Base-by-base conservation (phyloP, 768 basidiomycete species). In the Mycena rebaudengoi region DNA sequence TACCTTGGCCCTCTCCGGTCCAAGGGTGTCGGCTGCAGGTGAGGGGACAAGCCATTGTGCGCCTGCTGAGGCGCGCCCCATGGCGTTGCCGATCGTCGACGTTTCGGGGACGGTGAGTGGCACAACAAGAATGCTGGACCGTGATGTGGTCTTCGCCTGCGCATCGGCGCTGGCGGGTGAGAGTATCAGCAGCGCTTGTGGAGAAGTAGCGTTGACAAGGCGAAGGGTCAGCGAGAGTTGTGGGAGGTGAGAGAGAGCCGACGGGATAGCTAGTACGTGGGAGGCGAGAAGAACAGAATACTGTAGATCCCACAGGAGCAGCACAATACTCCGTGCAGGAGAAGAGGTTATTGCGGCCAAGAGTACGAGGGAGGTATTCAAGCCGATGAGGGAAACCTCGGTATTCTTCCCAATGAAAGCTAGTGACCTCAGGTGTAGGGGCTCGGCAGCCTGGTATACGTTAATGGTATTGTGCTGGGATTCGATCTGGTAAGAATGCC, bases 261-360 rank as follows among this genome's bases (percentile, higher is more conserved):
- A 75, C 0, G 90, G 87, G 14, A 87, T 71, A 1, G 87, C 73
- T 40, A 90, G 75, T 8, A 75, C 71, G 37, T 88, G 82, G 6
- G 82, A 80, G 2, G 87, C 78, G n/a, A 91, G 79, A 23, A 91
- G 75, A 32, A 90, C 85, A 18, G 86, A 85, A 65, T 88, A 91
- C 62, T 87, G 87, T 21, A 91, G 76, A 65, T 91, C 90, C 89
- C 90, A 91, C 28, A 91, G 72, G 18, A 88, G 84, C 28, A 91
- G 73, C 16, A 78, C 76, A 52, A 91, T 78, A 60, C 86, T 85
- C 32, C 77, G 71, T 13, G 78, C 69, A 0, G 80, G 72, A 7
- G 78, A 66, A 3, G 72, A 68, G 29, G 80, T 78, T 46, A 79
- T 43, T 26, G 78, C 81, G 39, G 84, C 84, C 11, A 91, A 80